phyloP scores from a whole-genome alignment of 305 asterid genomes.

The Caryopteris hybrid region DNA sequence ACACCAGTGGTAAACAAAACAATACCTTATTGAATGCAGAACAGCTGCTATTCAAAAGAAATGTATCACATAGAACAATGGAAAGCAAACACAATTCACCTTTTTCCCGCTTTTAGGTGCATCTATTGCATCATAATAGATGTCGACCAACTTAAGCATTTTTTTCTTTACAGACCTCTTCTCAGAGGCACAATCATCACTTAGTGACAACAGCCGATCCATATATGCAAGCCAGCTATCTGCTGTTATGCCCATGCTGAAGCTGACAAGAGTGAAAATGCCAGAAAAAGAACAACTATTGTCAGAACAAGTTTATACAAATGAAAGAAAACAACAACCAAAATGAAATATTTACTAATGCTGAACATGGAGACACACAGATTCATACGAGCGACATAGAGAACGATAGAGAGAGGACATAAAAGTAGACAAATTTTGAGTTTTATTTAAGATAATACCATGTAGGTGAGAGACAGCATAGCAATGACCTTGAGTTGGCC shows the following conservation, averaged over 20 bases:
- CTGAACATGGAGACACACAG: neutral
- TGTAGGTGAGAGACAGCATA: too few relatives aligned
- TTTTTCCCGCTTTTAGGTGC: slow-evolving; percentile 87
- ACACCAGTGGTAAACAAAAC: neutral
- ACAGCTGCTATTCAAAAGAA: neutral
- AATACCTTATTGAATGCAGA: too few relatives aligned
- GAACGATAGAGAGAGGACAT: neutral
- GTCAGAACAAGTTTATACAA: neutral
- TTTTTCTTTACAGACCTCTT: slow-evolving; percentile 34
- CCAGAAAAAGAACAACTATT: slow-evolving; percentile 8
- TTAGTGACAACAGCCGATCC: slow-evolving; percentile 56
- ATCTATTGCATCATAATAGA: slow-evolving; percentile 79
- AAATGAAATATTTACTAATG: neutral
- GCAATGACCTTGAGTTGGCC: too few relatives aligned
- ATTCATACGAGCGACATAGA: too few relatives aligned
- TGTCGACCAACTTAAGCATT: slow-evolving; percentile 46
- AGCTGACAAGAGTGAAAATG: slow-evolving; percentile 54
- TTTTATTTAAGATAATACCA: too few relatives aligned
- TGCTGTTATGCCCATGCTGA: slow-evolving; percentile 51
- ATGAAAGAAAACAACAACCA: neutral
- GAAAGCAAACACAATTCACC: slow-evolving; percentile 28
- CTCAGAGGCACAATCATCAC: slow-evolving; percentile 31
- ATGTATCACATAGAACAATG: neutral
- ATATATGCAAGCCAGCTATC: slow-evolving; percentile 63
- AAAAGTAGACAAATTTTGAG: neutral